phyloP scores from a whole-genome alignment of 2,329 filamentous ascomycete genomes.

The Phialophora chinensis region DNA sequence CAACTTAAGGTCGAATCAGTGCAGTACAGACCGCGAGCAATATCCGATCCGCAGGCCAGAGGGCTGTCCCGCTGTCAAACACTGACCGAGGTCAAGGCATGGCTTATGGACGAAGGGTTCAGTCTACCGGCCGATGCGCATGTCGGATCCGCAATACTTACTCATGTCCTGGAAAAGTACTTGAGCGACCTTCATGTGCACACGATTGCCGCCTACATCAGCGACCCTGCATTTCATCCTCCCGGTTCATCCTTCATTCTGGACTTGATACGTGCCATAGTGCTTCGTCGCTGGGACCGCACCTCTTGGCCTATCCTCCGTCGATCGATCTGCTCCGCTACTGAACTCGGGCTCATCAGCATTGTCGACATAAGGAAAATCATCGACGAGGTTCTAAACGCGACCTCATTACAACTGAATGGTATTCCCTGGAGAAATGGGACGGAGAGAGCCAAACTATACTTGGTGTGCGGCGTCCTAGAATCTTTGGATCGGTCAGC shows the following conservation, averaged over 20 bases:
- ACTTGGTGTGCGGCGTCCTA: conserved; percentile 17
- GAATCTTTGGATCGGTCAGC: conserved; percentile 25
- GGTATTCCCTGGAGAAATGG: neutral
- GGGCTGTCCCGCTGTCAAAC: conserved; percentile 21
- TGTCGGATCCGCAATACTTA: conserved; percentile 23
- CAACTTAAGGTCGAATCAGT: neutral
- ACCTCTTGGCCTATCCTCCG: conserved; percentile 24
- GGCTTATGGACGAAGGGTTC: conserved; percentile 11
- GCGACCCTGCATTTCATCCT: conserved; percentile 36
- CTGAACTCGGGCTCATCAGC: conserved; percentile 33
- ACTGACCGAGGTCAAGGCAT: conserved; percentile 25
- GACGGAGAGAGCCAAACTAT: conserved; percentile 10
- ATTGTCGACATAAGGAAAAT: conserved; percentile 25
- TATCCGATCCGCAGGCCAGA: neutral
- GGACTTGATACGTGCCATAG: conserved; percentile 17
- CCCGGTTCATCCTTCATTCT: conserved; percentile 31
- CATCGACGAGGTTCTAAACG: conserved; percentile 7
- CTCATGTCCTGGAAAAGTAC: conserved; percentile 25
- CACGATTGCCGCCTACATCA: conserved; percentile 33
- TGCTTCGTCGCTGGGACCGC: conserved; percentile 17
- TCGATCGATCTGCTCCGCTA: conserved; percentile 27
- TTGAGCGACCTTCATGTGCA: conserved; percentile 10
- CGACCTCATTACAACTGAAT: neutral
- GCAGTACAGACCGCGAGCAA: neutral
- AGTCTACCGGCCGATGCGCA: conserved; percentile 17